Evolutionary conservation across 495 filamentous ascomycete species (phyloP), one percentile per base, ranked within the genome.

Genomic region (Tuber magnatum): DNA sequence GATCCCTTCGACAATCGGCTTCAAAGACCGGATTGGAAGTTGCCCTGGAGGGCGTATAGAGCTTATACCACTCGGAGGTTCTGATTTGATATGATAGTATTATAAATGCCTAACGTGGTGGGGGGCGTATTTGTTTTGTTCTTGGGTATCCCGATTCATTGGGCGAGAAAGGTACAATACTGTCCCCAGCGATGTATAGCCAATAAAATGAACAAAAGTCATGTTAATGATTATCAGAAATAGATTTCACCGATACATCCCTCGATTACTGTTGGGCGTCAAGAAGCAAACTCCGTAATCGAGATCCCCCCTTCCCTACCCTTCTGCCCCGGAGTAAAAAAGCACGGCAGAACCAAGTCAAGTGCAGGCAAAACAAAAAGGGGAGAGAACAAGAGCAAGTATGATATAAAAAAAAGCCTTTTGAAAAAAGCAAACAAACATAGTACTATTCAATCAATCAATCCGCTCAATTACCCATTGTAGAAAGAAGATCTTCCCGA

Each of bases 41-140:
- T 98, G 68, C 94, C 95, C 8, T 97, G 91, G 91, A 90, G 88
- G 75, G 86, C 93, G 38, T 99, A 93, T 84, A 88, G 88, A 84
- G 92, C 91, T 0, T 89, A 87, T 71, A 87, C 84, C 72, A 87
- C 86, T 14, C 87, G 87, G 81, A 87, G 85, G 77, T 87, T 94
- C 40, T 91, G 80, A 38, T 68, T 40, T 69, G 56, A 12, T 35
- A 35, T 32, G 3, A 65, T 65, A 40, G 7, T 40, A 40, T 40
- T 40, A 40, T 7, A 40, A 65, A 65, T 32, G 14, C 6, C 14
- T 20, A 28, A 2, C 28, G 28, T 61, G n/a, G 10, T 12, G 28
- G 14, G 56, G 56, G 5, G 56, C 3, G 56, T 65, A 35, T 35
- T 65, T 65, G 14, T 65, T 65, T 35, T 61, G 2, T 61, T n/a